Base-by-base conservation (phyloP, 305 asterid genomes). In the Solanum hybrid region DNA sequence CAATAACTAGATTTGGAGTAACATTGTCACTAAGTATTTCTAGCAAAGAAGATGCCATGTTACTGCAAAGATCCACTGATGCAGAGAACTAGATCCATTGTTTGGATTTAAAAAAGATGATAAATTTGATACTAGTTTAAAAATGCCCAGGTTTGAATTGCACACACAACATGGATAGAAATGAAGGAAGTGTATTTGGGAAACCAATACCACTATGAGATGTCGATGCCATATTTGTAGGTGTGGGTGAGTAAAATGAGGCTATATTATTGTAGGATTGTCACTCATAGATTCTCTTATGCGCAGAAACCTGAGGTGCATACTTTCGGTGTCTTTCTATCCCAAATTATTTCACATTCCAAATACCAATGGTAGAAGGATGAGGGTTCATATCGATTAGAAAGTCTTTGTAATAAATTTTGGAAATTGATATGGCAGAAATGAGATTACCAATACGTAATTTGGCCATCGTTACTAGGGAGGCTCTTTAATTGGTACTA, bases 331-430 rank as follows among this genome's bases (percentile, higher is more conserved):
- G 51, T 80, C 89, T 90, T 83, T 92, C 91, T 4, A 91, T 90
- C 79, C 93, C 91, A 86, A 78, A 90, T 37, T 89, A 86, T 90
- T 73, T 92, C 80, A 90, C 93, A 57, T 57, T 57, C n/a, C 67
- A 57, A 57, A 18, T 0, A 57, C 67, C 10, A 18, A 57, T 57
- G 67, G 67, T 57, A 16, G n/a, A 57, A 51, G 22, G 64, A 14
- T 57, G 67, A 57, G n/a, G 24, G 67, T 18, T 57, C 67, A 57
- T 2, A 57, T 57, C 4, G 4, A 18, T 57, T 6, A 18, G 10
- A 57, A 57, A 57, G 0, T 4, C 10, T 57, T 57, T 18, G 18
- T 42, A 42, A 42, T 42, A 42, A 13, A 42, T 42, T 57, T 57
- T 1, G 4, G 4, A 57, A 16, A 57, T 57, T 57, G 67, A 18